Base-by-base conservation (phyloP, 2,329 filamentous ascomycete species). In the Trichoderma brevicompactum region DNA sequence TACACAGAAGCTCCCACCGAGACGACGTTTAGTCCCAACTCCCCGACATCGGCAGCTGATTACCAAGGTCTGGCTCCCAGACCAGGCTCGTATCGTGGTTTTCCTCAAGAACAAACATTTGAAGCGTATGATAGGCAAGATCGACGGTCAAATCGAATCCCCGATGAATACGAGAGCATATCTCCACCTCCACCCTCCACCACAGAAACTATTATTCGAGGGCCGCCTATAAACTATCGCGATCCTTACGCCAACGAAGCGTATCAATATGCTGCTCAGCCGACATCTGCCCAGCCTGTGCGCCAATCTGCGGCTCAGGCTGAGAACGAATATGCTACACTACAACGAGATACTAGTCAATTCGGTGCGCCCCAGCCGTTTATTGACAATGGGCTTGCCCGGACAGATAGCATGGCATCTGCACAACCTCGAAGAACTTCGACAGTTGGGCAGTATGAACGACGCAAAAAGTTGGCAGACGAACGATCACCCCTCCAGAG, bases 401-500 rank as follows among this genome's bases (percentile, higher is more conserved):
- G 72, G 54, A 72, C 67, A 66, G 69, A 69, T 36, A 72, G 68
- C 23, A 69, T 72, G 55, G 55, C 69, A 17, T 66, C 66, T 46
- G 61, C 71, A 46, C 75, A 78, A 63, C 71, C 74, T 2, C 79
- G 75, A 71, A 79, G 75, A 72, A 73, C 76, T 19, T 79, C 81
- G 5, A 65, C 74, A 48, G 76, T 70, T 58, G 77, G 74, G 68
- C 78, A 76, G 59, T 74, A 76, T 60, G 79, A 80, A 70, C 79
- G 82, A 69, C 79, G 81, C 64, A 85, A 81, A 81, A 81, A 83
- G 80, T 88, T 91, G 78, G 91, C 94, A 73, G 85, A 89, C 65
- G 90, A 96, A 75, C 88, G 91, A 72, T 98, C 94, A 68, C 95
- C 96, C 60, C 84, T 99, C 60, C 94, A 99, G 78, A 95, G 90